These are phyloP conservation scores for Blastocystis sp. DNA, from an alignment of 352 stramenopile genomes.

Conservation along the genomic window DNA sequence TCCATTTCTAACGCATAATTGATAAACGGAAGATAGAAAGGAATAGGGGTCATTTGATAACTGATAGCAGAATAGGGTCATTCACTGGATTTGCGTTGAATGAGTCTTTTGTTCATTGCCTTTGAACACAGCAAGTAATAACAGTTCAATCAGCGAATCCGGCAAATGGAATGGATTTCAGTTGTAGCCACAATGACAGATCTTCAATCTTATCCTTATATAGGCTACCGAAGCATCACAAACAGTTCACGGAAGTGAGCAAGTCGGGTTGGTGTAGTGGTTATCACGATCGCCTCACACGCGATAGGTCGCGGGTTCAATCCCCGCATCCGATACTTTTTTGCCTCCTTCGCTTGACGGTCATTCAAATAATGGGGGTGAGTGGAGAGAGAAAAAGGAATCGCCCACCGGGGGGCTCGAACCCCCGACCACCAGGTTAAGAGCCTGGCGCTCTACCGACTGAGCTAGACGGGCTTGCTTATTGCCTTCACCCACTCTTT, in stretches of 20 bases:
- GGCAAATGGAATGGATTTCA: neutral
- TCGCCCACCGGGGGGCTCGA: slow-evolving; percentile 51
- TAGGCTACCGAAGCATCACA: neutral
- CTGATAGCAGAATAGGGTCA: neutral
- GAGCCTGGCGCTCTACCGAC: slow-evolving; percentile 57
- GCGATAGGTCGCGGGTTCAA: slow-evolving; percentile 31
- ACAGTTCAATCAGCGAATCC: neutral
- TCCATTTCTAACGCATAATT: neutral
- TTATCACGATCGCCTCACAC: slow-evolving; percentile 26
- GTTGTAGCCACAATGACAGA: neutral
- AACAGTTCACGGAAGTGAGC: neutral
- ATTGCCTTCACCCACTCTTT: neutral
- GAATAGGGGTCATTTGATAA: neutral
- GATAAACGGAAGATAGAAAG: neutral
- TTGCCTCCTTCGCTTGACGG: neutral
- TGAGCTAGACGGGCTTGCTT: slow-evolving; percentile 54
- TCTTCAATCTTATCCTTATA: neutral
- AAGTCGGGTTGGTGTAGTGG: slow-evolving; percentile 21
- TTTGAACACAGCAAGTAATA: neutral
- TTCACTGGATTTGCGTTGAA: neutral
- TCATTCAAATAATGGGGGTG: neutral
- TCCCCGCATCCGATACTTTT: slow-evolving; percentile 27
- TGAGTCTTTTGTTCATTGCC: neutral
- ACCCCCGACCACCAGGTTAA: slow-evolving; percentile 59
- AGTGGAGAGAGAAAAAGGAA: slow-evolving; percentile 1